Evolutionary conservation across 768 basidiomycete species (phyloP).

Genomic region (Lactarius deliciosus): DNA sequence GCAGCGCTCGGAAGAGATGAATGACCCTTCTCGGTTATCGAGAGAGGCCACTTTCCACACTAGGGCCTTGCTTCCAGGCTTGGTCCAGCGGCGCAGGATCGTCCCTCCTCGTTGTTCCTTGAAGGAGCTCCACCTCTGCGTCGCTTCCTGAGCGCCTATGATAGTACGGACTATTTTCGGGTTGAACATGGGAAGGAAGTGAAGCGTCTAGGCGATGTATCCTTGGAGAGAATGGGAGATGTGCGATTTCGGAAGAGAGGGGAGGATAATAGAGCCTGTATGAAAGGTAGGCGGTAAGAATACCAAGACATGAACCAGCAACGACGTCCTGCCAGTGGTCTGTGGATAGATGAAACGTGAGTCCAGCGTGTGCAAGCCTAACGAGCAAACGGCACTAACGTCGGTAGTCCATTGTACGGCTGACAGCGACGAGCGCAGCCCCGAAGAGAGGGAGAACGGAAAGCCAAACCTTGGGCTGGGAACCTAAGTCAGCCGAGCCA

Average conservation of each 20-base stretch:
- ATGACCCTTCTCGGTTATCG: neutral
- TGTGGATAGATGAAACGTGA: conserved; percentile 35
- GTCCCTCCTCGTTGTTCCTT: conserved; percentile 38
- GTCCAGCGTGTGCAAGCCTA: neutral
- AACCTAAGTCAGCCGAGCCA: conserved; percentile 5
- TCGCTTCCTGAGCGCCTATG: conserved; percentile 23
- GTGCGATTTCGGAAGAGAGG: conserved; percentile 59
- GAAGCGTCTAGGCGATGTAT: conserved; percentile 46
- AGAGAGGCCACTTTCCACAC: neutral
- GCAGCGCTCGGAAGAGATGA: neutral
- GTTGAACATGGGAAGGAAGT: conserved; percentile 43
- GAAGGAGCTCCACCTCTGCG: conserved; percentile 24
- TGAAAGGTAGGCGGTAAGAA: conserved; percentile 65
- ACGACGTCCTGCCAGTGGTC: conserved; percentile 94
- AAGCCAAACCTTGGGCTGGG: conserved; percentile 73
- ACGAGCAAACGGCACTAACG: conserved; percentile 47
- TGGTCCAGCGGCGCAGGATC: conserved; percentile 31
- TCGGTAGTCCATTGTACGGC: conserved; percentile 89
- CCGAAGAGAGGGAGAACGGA: conserved; percentile 72
- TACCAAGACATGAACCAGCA: conserved; percentile 74
- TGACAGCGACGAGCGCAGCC: conserved; percentile 77
- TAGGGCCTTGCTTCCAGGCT: conserved; percentile 22
- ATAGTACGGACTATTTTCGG: conserved; percentile 5
- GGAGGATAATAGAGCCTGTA: conserved; percentile 85
- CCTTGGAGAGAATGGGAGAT: conserved; percentile 73